These are phyloP conservation scores for Gymnopilus dilepis DNA, from an alignment of 768 basidiomycete genomes.

Conservation along the genomic window DNA sequence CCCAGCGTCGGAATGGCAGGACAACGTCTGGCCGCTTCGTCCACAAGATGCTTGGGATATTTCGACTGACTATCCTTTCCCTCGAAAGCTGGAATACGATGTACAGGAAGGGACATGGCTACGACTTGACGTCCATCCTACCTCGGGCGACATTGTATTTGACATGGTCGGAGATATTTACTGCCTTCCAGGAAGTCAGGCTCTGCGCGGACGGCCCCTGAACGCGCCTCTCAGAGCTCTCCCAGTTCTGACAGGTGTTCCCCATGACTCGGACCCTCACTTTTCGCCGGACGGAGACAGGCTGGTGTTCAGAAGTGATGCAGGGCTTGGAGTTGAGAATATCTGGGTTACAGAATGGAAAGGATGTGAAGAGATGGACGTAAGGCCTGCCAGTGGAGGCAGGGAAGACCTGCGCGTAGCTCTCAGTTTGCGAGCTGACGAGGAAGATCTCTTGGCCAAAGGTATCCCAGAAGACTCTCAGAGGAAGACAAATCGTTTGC, in stretches of 20 bases:
- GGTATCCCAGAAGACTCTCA: slow-evolving; percentile 57
- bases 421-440: slow-evolving; percentile 40
- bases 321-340: slow-evolving; percentile 74
- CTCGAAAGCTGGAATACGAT: slow-evolving; percentile 68
- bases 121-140: slow-evolving; percentile 73
- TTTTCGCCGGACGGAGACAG: slow-evolving; percentile 71
- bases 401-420: slow-evolving; percentile 37
- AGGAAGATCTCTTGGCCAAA: slow-evolving; percentile 51
- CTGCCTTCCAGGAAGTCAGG: slow-evolving; percentile 58
- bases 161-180: slow-evolving; percentile 80
- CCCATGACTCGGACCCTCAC: slow-evolving; percentile 73
- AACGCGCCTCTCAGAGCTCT: slow-evolving; percentile 46
- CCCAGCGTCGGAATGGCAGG: slow-evolving; percentile 47
- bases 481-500: slow-evolving; percentile 52
- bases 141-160: slow-evolving; percentile 72
- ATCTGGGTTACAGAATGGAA: slow-evolving; percentile 74
- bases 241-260: slow-evolving; percentile 67
- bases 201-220: slow-evolving; percentile 18
- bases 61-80: slow-evolving; percentile 74
- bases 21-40: slow-evolving; percentile 68
- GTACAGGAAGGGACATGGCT: slow-evolving; percentile 80
- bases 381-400: slow-evolving; percentile 37
- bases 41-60: slow-evolving; percentile 71
- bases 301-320: slow-evolving; percentile 75
- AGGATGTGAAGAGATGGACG: slow-evolving; percentile 66